Percentiles rank a stretch among this genome's conserved stretches.
phyloP scores from a whole-genome alignment of 2,329 filamentous ascomycete species.

The Chrysoporthe cubensis region DNA sequence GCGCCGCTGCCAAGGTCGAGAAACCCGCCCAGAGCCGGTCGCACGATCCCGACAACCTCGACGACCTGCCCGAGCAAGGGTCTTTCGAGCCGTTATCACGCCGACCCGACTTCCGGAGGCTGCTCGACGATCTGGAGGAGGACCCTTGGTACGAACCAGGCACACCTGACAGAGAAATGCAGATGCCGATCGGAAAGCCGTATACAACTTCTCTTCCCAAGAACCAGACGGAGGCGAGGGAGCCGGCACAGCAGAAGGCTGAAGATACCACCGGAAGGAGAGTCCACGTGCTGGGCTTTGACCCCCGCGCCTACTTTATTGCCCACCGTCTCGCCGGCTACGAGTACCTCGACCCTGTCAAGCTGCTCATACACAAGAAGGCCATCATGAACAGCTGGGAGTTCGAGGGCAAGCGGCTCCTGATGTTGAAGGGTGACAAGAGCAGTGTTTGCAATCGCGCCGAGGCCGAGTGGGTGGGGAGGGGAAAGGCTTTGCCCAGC shows the following conservation, averaged over 20 bases:
- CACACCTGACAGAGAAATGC: constrained; percentile 1
- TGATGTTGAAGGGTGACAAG: constrained; percentile 29
- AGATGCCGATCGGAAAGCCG: constrained; percentile 16
- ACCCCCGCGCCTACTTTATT: constrained; percentile 33
- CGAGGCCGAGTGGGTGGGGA: constrained; percentile 33
- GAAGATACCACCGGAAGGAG: constrained; percentile 6
- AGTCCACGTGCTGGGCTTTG: constrained; percentile 27
- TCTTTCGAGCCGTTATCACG: constrained; percentile 22
- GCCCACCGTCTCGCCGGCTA: constrained; percentile 37
- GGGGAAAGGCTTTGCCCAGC: constrained; percentile 17
- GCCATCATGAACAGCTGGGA: constrained; percentile 35
- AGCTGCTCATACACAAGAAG: constrained; percentile 34
- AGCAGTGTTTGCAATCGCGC: constrained; percentile 29
- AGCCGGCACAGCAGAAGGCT: constrained; percentile 2
- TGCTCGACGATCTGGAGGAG: constrained; percentile 25
- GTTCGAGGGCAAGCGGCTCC: constrained; percentile 29
- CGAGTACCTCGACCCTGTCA: constrained; percentile 36
- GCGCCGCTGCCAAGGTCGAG: constrained; percentile 19
- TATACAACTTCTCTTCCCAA: constrained; percentile 15
- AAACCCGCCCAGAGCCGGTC: constrained; percentile 22
- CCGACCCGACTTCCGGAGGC: constrained; percentile 10
- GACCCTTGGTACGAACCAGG: constrained; percentile 15
- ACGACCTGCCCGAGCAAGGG: constrained; percentile 19
- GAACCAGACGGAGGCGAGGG: background rate
- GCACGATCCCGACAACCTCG: constrained; percentile 10